These are phyloP conservation scores for Murraya paniculata DNA, from an alignment of 345 rosid species.

Conservation along the genomic window DNA sequence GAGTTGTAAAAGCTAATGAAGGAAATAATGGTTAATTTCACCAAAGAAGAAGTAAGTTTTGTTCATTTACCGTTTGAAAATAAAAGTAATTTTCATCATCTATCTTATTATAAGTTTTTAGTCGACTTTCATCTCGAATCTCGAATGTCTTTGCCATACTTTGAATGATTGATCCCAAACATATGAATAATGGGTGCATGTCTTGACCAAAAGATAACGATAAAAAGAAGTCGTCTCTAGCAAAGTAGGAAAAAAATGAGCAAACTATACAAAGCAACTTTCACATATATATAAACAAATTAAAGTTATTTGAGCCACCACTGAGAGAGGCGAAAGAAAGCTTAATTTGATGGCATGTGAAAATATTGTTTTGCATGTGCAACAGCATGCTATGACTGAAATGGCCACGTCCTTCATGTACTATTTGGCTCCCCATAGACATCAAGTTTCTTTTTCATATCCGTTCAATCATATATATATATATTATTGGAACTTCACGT, in stretches of 20 bases:
- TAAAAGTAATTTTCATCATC: not conserved
- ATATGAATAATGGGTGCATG: not conserved
- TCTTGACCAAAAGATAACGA: not conserved
- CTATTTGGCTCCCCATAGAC: not conserved
- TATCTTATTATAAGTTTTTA: not conserved
- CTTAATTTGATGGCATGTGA: constrained; percentile 2
- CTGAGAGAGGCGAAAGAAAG: not conserved
- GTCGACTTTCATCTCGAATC: not conserved
- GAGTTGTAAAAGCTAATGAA: too few relatives aligned
- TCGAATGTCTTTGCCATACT: not conserved
- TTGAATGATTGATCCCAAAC: not conserved
- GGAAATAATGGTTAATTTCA: too few relatives aligned
- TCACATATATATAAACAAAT: not conserved
- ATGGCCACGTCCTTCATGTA: not conserved
- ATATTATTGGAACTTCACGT: too few relatives aligned
- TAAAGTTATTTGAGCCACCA: constrained; percentile 12
- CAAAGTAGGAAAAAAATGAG: not conserved
- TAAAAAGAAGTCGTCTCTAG: not conserved
- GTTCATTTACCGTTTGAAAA: not conserved
- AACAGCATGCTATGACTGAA: not conserved
- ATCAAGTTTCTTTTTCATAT: not conserved
- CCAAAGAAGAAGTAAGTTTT: too few relatives aligned
- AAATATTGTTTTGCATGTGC: not conserved
- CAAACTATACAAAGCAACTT: constrained; percentile 23
- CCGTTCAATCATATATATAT: not conserved